phyloP scores from a whole-genome alignment of 257 asterid genomes.

The Nicotiana tabacum region DNA sequence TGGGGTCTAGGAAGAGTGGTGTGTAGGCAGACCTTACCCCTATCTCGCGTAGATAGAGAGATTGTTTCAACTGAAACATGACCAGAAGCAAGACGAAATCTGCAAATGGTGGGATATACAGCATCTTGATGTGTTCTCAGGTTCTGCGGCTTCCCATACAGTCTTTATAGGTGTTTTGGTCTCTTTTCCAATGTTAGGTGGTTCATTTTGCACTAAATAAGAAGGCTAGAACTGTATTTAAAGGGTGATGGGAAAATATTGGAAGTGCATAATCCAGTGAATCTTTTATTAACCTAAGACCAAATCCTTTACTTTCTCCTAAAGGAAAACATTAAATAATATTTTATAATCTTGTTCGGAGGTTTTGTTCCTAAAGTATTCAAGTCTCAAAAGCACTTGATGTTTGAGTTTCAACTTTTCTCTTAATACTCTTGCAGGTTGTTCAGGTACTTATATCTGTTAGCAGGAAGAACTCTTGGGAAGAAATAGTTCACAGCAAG shows the following conservation, averaged over 20 bases:
- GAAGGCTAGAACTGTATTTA: no score
- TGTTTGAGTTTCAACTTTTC: neutral
- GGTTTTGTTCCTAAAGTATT: neutral
- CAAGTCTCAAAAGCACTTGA: neutral
- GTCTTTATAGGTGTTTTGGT: neutral
- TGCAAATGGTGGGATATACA: neutral
- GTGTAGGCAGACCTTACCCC: no score
- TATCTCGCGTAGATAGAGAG: no score
- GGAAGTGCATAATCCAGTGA: no score
- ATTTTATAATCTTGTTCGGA: no score
- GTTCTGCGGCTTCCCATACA: neutral
- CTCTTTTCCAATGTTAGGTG: no score
- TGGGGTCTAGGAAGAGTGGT: no score
- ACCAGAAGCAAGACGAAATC: neutral
- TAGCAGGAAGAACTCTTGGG: constrained; percentile 91
- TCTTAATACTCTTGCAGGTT: constrained; percentile 48
- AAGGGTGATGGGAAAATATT: no score
- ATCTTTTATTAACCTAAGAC: no score
- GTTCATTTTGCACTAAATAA: no score
- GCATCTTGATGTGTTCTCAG: neutral
- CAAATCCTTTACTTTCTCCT: no score
- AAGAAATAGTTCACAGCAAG: constrained; percentile 88
- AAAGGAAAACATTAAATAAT: no score
- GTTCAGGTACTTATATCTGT: constrained; percentile 71
- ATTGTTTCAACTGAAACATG: neutral